Evolutionary conservation across 495 filamentous ascomycete species (phyloP), one percentile per base, ranked within the genome.

Genomic region (Lasiosphaeris hirsuta): DNA sequence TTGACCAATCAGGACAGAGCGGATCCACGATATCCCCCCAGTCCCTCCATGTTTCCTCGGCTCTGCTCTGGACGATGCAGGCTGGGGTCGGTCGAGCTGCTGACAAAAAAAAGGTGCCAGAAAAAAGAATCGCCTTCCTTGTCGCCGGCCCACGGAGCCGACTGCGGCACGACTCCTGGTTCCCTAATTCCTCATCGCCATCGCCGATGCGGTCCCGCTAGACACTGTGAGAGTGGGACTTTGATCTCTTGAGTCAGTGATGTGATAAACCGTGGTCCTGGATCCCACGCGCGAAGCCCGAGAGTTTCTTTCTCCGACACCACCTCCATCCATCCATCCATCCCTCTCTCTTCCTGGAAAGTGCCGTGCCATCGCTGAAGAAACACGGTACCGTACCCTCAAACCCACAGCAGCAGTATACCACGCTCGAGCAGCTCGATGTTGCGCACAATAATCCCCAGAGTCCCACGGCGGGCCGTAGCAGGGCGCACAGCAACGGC

Each of bases 1-100:
- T 70, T 70, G 67, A 36, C 67, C 65, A 70, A 68, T 70, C 34
- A 61, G 52, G 30, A 7, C 17, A 23, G 41, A n/a, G 52, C 23
- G 52, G 52, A 33, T n/a, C 36, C 49, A 51, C 38, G 34, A 38
- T 38, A 8, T 30, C 15, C 36, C 49, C 49, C 18, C 4, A 15
- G 15, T 38, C 15, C 49, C 49, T 51, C 49, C 23, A 30, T 15
- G 33, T 5, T 49, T 49, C 33, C 23, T 15, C 46, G 11, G 9
- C 23, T 15, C n/a, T n/a, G n/a, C n/a, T n/a, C n/a, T n/a, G n/a
- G n/a, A n/a, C n/a, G n/a, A n/a, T n/a, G n/a, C n/a, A n/a, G n/a
- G n/a, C n/a, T n/a, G n/a, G n/a, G n/a, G n/a, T 17, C 18, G 43
- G n/a, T n/a, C n/a, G 10, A 46, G 13, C 11, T 46, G 49, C 49